Conservation (phyloP, 768 basidiomycete species). For the Phaeolepiota aurea region DNA sequence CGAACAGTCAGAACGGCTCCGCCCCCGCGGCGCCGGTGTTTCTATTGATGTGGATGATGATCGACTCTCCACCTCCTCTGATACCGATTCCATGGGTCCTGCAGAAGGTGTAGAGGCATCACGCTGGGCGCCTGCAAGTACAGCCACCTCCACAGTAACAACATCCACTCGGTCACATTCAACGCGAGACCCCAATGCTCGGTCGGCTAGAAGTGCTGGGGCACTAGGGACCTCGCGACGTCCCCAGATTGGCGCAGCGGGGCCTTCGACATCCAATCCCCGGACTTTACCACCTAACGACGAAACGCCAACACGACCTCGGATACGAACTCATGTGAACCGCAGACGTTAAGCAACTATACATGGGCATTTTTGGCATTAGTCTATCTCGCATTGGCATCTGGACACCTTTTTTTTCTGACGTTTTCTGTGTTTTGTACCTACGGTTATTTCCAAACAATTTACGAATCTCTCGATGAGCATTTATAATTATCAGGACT, state of each 20-base stretch:
- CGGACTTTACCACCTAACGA: conserved; percentile 21
- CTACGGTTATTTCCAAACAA: too few relatives aligned
- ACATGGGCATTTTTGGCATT: neutral
- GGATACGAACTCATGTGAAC: conserved; percentile 33
- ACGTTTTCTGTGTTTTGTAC: too few relatives aligned
- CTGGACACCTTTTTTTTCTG: neutral
- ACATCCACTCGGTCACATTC: conserved; percentile 9
- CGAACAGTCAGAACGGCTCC: conserved; percentile 10
- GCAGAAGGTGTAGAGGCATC: conserved; percentile 21
- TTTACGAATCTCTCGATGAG: too few relatives aligned
- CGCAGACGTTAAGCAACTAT: conserved; percentile 42
- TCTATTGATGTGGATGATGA: conserved; percentile 10
- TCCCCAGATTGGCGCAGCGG: conserved; percentile 4
- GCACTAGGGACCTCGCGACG: conserved; percentile 1
- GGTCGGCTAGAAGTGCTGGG: conserved; percentile 3
- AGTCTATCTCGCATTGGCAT: neutral
- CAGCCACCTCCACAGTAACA: conserved; percentile 6
- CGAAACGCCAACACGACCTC: conserved; percentile 58
- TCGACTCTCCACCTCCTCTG: conserved; percentile 6
- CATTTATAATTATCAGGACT: too few relatives aligned
- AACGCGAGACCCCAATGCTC: neutral
- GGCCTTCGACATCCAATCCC: conserved; percentile 21
- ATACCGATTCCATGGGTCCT: conserved; percentile 9
- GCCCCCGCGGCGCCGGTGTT: conserved; percentile 10
- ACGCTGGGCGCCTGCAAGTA: conserved; percentile 19